Evolutionary conservation across 257 asterid genomes (phyloP), one percentile per base, ranked within the genome.

Genomic region (Cruciata laevipes): DNA sequence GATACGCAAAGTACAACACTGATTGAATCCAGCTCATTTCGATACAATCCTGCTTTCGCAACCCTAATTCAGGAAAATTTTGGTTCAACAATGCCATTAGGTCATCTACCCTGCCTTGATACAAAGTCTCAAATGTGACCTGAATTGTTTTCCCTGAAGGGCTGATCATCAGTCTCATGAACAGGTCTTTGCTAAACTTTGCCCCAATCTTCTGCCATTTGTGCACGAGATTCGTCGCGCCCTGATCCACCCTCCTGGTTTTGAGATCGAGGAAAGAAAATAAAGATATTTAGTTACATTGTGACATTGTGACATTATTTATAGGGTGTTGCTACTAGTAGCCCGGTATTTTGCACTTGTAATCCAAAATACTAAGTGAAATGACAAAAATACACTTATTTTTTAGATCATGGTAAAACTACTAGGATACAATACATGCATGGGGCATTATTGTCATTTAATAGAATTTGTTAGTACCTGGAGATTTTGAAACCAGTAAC

Each of bases 181-280:
- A 82, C 3, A 87, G 42, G 33, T 85, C 81, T 55, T 75, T 70
- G 0, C 76, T 80, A 64, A 84, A 42, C 67, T 67, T 67, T 12
- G 55, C 59, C 10, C 83, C 80, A n/a, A 77, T 38, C 1, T 65
- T 49, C 63, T 88, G 91, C 90, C 89, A 88, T 73, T 73, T 77
- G 7, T 51, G 0, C 23, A 80, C 74, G 3, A 86, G 74, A 23
- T 73, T 21, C 17, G 76, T 66, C 1, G 79, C 82, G 1, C 76
- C 73, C 3, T 47, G 53, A 6, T 47, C 53, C n/a, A 47, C 47
- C 9, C 47, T 38, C 47, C 47, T 35, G 38, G 38, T 27, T 1
- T 27, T 27, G 30, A 27, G 30, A 27, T 27, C 30, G 30, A 27
- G 30, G 30, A 27, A 27, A 27, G 30, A 27, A 27, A 27, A 27